Evolutionary conservation across 345 rosid species (phyloP), one percentile per base, ranked within the genome.

Genomic region (Excoecaria cochinchinensis): DNA sequence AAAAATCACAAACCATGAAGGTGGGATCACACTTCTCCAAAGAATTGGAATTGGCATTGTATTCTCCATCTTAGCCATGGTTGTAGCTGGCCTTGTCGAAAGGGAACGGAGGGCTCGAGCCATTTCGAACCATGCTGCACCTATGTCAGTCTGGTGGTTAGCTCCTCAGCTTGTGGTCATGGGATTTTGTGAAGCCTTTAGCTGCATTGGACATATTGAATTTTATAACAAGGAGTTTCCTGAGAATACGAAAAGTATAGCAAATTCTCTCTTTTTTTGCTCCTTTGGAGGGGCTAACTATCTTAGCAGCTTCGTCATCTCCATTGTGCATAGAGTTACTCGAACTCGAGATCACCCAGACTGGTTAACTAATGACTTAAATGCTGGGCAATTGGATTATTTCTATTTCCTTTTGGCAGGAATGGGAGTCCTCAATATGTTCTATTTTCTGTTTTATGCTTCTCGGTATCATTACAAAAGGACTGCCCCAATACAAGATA

Each of bases 141-240:
- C 85, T 24, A 74, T 84, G 66, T 80, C 85, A 5, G 81, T 76
- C 40, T 31, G 84, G 48, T 86, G 89, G 89, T 70, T 84, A 17
- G 68, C 71, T 38, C 85, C 87, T 8, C 85, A 82, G 19, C 84
- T 83, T 46, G 70, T 55, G 67, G 8, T 82, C 4, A 67, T 82
- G 74, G 85, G 85, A 3, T 70, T 84, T 2, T 75, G 74, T 6
- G 86, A 86, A 57, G 79, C 82, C 6, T 84, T 80, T 68, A 48
- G 47, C 10, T 14, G 72, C 0, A 61, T 80, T 0, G 89, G 87
- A 16, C 80, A 76, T 31, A 80, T 78, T 13, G 85, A 86, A 63
- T 82, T 86, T 40, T 86, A 65, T 17, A 86, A 86, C 77, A 76
- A 64, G 70, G 79, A 86, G 71, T 86, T 84, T 8, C 89, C 86